Evolutionary conservation across 2,329 filamentous ascomycete species (phyloP).

Genomic region (Pseudocercospora crystallina): DNA sequence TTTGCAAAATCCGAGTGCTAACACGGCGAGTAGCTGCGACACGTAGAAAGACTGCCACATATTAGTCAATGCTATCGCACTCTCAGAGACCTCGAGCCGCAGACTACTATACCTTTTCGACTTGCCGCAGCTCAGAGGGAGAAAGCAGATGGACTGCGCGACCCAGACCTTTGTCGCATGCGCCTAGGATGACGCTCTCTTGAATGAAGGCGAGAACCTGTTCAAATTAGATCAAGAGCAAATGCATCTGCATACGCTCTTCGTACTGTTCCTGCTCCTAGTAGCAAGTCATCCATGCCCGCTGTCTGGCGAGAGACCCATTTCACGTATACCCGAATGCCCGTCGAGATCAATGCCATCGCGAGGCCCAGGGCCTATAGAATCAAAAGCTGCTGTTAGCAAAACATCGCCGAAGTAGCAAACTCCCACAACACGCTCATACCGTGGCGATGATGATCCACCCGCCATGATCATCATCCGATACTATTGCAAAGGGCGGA

Average conservation of each 20-base stretch:
- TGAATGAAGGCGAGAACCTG: slow-evolving; percentile 15
- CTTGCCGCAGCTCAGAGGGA: slow-evolving; percentile 1
- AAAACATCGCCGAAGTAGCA: too few species aligned
- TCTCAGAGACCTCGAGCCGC: background rate
- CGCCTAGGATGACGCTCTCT: slow-evolving; percentile 15
- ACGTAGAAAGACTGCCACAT: slow-evolving; percentile 15
- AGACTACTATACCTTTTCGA: slow-evolving; percentile 9
- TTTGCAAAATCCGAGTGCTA: slow-evolving; percentile 17
- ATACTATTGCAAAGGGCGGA: slow-evolving; percentile 19
- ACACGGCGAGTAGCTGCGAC: slow-evolving; percentile 18
- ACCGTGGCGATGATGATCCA: slow-evolving; percentile 33
- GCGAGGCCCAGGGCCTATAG: slow-evolving; percentile 13
- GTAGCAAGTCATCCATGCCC: slow-evolving; percentile 18
- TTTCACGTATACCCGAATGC: slow-evolving; percentile 18
- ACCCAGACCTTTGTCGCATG: slow-evolving; percentile 21
- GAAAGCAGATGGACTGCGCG: slow-evolving; percentile 13
- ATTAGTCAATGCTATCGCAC: background rate
- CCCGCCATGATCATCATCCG: slow-evolving; percentile 39
- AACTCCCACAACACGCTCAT: too few species aligned
- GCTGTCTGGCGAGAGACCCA: slow-evolving; percentile 10
- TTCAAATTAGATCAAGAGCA: background rate
- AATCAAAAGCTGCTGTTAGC: too few species aligned
- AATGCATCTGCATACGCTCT: background rate
- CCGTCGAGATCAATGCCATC: slow-evolving; percentile 17
- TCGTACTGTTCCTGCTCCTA: slow-evolving; percentile 14